These are phyloP conservation scores for Plasmopara viticola DNA, from an alignment of 352 stramenopile species.

Conservation along the genomic window DNA sequence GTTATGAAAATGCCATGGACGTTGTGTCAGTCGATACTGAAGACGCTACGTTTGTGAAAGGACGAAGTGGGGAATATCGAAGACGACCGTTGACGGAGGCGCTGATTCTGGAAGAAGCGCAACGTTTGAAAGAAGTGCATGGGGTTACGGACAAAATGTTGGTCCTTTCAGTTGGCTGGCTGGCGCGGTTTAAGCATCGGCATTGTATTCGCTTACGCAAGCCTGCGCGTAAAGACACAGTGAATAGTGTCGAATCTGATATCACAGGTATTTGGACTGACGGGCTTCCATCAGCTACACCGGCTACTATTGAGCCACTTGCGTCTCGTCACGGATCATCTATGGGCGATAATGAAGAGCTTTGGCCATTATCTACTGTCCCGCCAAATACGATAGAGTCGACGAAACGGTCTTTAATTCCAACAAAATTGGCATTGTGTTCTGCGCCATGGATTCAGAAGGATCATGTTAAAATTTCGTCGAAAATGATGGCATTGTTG, in stretches of 20 bases:
- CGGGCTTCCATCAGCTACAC: slow-evolving; percentile 2
- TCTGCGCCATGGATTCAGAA: slow-evolving; percentile 17
- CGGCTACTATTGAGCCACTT: not conserved
- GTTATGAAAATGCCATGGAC: not conserved
- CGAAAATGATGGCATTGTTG: slow-evolving; percentile 2
- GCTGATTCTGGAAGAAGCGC: slow-evolving; percentile 67
- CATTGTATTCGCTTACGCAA: slow-evolving; percentile 67
- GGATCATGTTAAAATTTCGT: not conserved
- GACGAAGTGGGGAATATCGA: not conserved
- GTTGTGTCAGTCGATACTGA: not conserved
- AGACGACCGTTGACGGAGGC: slow-evolving; percentile 44
- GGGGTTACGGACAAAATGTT: slow-evolving; percentile 57
- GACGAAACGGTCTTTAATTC: not conserved
- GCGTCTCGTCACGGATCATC: not conserved
- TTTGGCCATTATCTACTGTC: slow-evolving; percentile 4
- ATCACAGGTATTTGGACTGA: slow-evolving; percentile 9
- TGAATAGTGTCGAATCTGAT: slow-evolving; percentile 1
- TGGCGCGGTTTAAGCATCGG: slow-evolving; percentile 64
- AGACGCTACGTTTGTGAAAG: not conserved
- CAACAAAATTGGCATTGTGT: slow-evolving; percentile 6
- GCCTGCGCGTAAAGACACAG: slow-evolving; percentile 9
- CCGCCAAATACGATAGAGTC: slow-evolving; percentile 2
- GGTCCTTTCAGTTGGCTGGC: slow-evolving; percentile 66
- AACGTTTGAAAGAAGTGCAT: slow-evolving; percentile 61
- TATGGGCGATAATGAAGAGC: slow-evolving; percentile 1